These are phyloP conservation scores for Kluyveromyces wickerhamii DNA, from an alignment of 805 yeast species.

Conservation along the genomic window DNA sequence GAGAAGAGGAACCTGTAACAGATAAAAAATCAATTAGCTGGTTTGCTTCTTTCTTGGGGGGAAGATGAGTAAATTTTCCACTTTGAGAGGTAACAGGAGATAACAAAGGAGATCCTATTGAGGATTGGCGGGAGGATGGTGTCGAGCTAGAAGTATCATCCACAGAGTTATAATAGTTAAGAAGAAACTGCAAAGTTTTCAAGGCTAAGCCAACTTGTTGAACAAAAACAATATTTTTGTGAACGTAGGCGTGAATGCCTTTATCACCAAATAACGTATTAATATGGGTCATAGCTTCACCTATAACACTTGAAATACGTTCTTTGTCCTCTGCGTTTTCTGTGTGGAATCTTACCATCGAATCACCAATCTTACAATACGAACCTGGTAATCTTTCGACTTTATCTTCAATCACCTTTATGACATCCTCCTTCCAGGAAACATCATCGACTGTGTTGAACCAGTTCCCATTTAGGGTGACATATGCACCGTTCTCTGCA, in stretches of 20 bases:
- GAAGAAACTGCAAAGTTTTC: conserved; percentile 48
- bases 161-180: conserved; percentile 31
- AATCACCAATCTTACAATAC: conserved; percentile 61
- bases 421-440: conserved; percentile 32
- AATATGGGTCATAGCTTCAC: conserved; percentile 78
- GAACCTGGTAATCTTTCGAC: conserved; percentile 79
- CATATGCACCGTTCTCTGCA: conserved; percentile 85
- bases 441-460: conserved; percentile 50
- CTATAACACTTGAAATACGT: conserved; percentile 60
- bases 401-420: conserved; percentile 29
- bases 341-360: conserved; percentile 69
- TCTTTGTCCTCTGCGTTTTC: conserved; percentile 57
- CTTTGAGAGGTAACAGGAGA: conserved; percentile 9
- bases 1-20: conserved; percentile 58
- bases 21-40: conserved; percentile 37
- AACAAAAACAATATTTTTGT: conserved; percentile 60
- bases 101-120: conserved; percentile 6
- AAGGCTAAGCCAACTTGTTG: conserved; percentile 55
- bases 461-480: conserved; percentile 56
- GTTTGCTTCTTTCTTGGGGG: conserved; percentile 12
- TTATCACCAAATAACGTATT: conserved; percentile 62
- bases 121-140: background rate
- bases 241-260: conserved; percentile 70
- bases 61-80: conserved; percentile 5
- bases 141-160: conserved; percentile 22